Conservation (phyloP, 2,329 filamentous ascomycete genomes). For the Lachnellula occidentalis region DNA sequence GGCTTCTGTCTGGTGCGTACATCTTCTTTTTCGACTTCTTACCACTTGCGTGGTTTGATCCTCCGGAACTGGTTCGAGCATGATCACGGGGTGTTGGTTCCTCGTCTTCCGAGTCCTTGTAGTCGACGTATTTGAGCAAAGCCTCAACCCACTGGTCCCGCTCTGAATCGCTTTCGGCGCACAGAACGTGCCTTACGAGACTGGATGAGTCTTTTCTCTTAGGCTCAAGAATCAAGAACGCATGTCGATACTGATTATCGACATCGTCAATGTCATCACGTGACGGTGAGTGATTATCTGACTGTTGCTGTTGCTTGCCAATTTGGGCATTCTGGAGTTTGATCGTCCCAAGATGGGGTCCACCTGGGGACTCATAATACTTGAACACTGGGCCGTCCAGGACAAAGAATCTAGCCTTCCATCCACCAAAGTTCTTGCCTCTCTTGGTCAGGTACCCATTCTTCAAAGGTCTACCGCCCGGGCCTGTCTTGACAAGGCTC, state of each 20-base stretch:
- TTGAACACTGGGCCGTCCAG: conserved; percentile 68
- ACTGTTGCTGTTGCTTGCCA: conserved; percentile 72
- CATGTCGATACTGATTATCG: conserved; percentile 94
- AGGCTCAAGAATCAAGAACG: conserved; percentile 89
- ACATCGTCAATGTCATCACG: conserved; percentile 60
- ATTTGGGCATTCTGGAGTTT: conserved; percentile 89
- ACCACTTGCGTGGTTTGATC: conserved; percentile 32
- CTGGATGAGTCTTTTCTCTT: conserved; percentile 92
- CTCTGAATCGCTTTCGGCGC: conserved; percentile 89
- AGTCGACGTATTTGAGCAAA: conserved; percentile 83
- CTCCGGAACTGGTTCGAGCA: conserved; percentile 36
- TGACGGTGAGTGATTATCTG: conserved; percentile 56
- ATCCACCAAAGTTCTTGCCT: conserved; percentile 97
- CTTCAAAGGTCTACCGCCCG: conserved; percentile 64
- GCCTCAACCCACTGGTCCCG: conserved; percentile 92
- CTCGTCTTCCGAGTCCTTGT: conserved; percentile 53
- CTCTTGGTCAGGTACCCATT: conserved; percentile 93
- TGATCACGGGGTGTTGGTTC: conserved; percentile 31
- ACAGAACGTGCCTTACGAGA: conserved; percentile 87
- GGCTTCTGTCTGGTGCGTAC: conserved; percentile 27
- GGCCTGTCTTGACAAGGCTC: conserved; percentile 42
- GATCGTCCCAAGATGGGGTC: conserved; percentile 86
- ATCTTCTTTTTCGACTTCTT: conserved; percentile 41
- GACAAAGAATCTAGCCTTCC: conserved; percentile 80
- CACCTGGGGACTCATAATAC: conserved; percentile 89